phyloP scores from a whole-genome alignment of 23 red algal genomes.

The Gracilaria vermiculophylla region DNA sequence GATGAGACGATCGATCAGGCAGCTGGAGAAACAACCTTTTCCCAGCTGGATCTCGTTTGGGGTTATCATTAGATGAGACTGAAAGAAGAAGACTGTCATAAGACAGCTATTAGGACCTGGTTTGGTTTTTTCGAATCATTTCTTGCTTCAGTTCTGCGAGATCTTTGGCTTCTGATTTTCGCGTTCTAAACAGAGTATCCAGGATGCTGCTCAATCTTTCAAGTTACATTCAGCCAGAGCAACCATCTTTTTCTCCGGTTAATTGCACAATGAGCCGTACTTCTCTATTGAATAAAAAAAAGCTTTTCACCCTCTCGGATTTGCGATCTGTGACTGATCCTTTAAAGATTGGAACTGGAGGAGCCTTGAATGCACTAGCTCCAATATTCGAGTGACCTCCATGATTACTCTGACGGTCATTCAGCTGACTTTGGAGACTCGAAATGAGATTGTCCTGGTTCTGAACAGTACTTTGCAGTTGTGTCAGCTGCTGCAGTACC shows the following conservation, averaged over 20 bases:
- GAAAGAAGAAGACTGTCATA: constrained; percentile 6
- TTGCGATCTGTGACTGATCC: background rate
- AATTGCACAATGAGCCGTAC: background rate
- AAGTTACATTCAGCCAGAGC: constrained; percentile 27
- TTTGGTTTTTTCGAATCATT: constrained; percentile 25
- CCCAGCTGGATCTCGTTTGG: constrained; percentile 7
- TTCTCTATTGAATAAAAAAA: constrained; percentile 2
- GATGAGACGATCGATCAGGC: constrained; percentile 1
- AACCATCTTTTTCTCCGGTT: constrained; percentile 3
- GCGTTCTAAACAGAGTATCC: constrained; percentile 14
- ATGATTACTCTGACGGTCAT: background rate
- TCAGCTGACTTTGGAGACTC: background rate
- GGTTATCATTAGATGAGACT: background rate
- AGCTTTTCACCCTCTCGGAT: background rate
- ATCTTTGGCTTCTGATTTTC: constrained; percentile 6
- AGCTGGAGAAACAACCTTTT: constrained; percentile 11
- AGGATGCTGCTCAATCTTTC: constrained; percentile 9
- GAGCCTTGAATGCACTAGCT: background rate
- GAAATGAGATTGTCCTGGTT: background rate
- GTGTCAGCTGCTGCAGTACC: background rate
- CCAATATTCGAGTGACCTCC: background rate
- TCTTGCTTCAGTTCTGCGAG: background rate
- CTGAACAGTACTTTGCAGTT: background rate
- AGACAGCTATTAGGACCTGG: constrained; percentile 24
- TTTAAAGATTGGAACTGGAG: constrained; percentile 20